Percentiles rank a stretch among this genome's conserved stretches.
Evolutionary conservation across 345 rosid species (phyloP).

Genomic region (Citrus glauca): DNA sequence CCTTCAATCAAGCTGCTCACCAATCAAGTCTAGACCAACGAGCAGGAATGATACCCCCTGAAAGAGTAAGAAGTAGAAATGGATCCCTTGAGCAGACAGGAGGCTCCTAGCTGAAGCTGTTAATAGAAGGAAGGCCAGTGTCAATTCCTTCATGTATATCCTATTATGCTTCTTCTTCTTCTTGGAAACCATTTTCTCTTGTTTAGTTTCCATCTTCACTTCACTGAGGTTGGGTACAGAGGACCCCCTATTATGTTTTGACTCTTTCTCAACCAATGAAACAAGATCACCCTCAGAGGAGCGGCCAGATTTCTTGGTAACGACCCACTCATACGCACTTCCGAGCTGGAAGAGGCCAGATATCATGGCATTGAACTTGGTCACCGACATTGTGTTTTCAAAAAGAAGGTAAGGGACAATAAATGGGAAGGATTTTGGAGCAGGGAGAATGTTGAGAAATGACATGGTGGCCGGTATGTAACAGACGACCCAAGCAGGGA

Average conservation of each 20-base stretch:
- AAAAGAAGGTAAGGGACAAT: conserved; percentile 96
- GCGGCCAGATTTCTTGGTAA: conserved; percentile 91
- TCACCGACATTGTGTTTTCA: conserved; percentile 95
- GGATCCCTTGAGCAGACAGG: conserved; percentile 92
- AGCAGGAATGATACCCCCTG: conserved; percentile 92
- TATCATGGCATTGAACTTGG: conserved; percentile 94
- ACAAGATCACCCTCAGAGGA: conserved; percentile 90
- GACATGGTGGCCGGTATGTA: conserved; percentile 97
- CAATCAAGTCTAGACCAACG: conserved; percentile 92
- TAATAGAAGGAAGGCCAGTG: conserved; percentile 78
- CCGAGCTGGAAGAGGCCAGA: conserved; percentile 96
- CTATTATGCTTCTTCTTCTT: conserved; percentile 74
- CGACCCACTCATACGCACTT: conserved; percentile 96
- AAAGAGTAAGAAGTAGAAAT: conserved; percentile 94
- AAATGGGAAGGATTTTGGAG: conserved; percentile 89
- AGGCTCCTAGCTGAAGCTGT: conserved; percentile 89
- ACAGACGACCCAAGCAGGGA: conserved; percentile 91
- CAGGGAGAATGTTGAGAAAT: conserved; percentile 87
- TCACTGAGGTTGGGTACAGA: conserved; percentile 60
- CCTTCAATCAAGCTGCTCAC: conserved; percentile 79
- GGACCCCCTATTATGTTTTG: conserved; percentile 42
- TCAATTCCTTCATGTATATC: conserved; percentile 77
- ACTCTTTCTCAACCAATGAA: conserved; percentile 52
- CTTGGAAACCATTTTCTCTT: conserved; percentile 31
- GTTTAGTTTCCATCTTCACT: conserved; percentile 43